Evolutionary conservation across 2,329 filamentous ascomycete genomes (phyloP).

Genomic region (Xylariaceae sp.): DNA sequence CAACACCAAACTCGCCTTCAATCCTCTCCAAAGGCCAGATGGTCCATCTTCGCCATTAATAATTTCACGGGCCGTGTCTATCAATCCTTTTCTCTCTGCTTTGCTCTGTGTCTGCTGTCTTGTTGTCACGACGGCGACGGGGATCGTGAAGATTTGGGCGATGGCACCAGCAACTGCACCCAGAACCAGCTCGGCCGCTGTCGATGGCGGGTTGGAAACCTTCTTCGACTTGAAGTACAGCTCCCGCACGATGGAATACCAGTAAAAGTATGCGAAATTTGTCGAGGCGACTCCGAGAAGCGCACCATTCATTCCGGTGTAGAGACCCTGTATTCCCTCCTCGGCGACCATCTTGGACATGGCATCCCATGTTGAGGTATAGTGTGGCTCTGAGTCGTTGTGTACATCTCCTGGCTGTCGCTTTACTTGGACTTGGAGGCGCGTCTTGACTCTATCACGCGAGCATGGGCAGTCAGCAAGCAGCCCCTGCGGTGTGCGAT

Average conservation of each 20-base stretch:
- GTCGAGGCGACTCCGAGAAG: conserved; percentile 91
- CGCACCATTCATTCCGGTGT: conserved; percentile 80
- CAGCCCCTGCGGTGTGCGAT: not conserved
- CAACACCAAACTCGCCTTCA: conserved; percentile 92
- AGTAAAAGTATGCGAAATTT: conserved; percentile 99
- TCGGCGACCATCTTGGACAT: conserved; percentile 74
- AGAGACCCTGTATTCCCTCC: conserved; percentile 78
- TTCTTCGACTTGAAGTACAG: conserved; percentile 65
- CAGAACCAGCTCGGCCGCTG: conserved; percentile 73
- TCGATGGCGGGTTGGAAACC: conserved; percentile 57
- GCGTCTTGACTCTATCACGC: conserved; percentile 76
- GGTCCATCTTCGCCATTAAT: conserved; percentile 85
- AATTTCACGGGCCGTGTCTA: conserved; percentile 85
- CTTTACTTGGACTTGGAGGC: conserved; percentile 90
- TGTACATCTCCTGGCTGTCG: conserved; percentile 43
- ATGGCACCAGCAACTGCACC: conserved; percentile 85
- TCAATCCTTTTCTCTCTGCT: conserved; percentile 74
- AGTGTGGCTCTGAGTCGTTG: conserved; percentile 59
- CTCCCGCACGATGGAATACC: conserved; percentile 84
- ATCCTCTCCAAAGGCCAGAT: conserved; percentile 83
- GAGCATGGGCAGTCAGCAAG: conserved; percentile 19
- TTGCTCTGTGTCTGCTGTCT: conserved; percentile 90
- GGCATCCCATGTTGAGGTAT: conserved; percentile 82
- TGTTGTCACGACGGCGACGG: conserved; percentile 90
- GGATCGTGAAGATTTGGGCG: conserved; percentile 94